A percentile compares a stretch with the other conserved stretches of the same genome.
Conservation (phyloP, 2,329 filamentous ascomycete species). For the Pseudogymnoascus sp. region DNA sequence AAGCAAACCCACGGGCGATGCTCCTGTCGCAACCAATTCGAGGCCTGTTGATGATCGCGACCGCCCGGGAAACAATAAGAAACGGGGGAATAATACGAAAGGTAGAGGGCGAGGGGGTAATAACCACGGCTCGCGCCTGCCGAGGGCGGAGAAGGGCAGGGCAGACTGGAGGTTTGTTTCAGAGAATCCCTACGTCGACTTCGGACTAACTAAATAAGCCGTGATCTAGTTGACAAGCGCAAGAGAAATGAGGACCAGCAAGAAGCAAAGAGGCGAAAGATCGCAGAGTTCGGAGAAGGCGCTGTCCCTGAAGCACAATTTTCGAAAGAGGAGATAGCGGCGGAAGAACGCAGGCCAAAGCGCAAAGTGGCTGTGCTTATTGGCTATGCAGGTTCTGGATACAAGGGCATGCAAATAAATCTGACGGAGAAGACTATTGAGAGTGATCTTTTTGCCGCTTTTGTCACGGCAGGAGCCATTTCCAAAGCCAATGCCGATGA, state of each 20-base stretch:
- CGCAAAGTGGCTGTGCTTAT: conserved; percentile 93
- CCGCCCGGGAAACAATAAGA: conserved; percentile 14
- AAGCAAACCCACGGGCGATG: conserved; percentile 6
- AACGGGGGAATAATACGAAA: conserved; percentile 32
- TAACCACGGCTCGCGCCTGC: conserved; percentile 36
- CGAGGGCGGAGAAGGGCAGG: conserved; percentile 60
- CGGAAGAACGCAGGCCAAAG: conserved; percentile 82
- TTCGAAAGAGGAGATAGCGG: conserved; percentile 74
- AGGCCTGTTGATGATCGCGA: background rate
- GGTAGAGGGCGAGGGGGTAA: conserved; percentile 40
- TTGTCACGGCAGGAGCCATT: conserved; percentile 84
- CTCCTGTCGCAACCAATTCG: background rate
- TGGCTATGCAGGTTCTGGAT: conserved; percentile 91
- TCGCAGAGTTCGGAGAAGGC: conserved; percentile 35
- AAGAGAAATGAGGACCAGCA: conserved; percentile 41
- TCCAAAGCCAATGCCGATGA: conserved; percentile 96
- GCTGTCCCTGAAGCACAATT: conserved; percentile 38
- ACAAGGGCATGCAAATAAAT: conserved; percentile 94
- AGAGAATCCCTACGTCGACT: conserved; percentile 11
- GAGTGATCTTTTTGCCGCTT: conserved; percentile 85
- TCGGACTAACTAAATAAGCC: conserved; percentile 44
- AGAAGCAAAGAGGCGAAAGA: conserved; percentile 46
- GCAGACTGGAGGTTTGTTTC: conserved; percentile 52
- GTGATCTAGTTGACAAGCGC: conserved; percentile 43
- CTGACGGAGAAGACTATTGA: conserved; percentile 84